phyloP scores from a whole-genome alignment of 352 stramenopile species.

The Elongisporangium anandrum region DNA sequence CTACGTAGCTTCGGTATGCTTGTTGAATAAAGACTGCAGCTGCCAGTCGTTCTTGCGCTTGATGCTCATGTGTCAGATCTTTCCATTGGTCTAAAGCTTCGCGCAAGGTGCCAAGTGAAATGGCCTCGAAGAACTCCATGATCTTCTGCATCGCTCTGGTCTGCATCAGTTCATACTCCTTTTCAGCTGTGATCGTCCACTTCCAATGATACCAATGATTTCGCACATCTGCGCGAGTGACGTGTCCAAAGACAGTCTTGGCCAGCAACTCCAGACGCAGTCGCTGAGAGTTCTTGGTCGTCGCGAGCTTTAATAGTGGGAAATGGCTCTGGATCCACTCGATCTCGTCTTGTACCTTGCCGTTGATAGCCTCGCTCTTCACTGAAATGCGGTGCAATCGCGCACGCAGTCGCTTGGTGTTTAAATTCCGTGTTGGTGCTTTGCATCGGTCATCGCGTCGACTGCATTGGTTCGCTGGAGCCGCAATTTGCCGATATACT shows the following conservation, averaged over 20 bases:
- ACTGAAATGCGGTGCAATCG: background rate
- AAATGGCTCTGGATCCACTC: constrained; percentile 64
- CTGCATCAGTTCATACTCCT: constrained; percentile 17
- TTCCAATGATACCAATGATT: constrained; percentile 25
- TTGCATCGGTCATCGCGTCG: background rate
- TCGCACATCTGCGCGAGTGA: constrained; percentile 18
- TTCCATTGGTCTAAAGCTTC: constrained; percentile 18
- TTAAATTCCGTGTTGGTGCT: background rate
- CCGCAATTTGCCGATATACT: background rate
- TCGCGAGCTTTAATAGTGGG: constrained; percentile 43
- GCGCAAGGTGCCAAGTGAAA: constrained; percentile 8
- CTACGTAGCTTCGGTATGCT: constrained; percentile 14
- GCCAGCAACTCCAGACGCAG: constrained; percentile 37
- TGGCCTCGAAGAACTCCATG: constrained; percentile 18
- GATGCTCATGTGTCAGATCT: constrained; percentile 9
- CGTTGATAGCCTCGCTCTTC: background rate
- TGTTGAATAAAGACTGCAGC: constrained; percentile 40
- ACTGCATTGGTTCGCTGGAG: background rate
- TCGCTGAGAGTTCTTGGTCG: constrained; percentile 33
- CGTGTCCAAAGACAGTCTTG: constrained; percentile 23
- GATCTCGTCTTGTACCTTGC: constrained; percentile 33
- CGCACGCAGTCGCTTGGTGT: background rate
- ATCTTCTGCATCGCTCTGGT: constrained; percentile 21
- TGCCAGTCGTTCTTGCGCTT: constrained; percentile 24
- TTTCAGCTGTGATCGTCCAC: constrained; percentile 16